Conservation (phyloP, 495 filamentous ascomycete genomes). For the Annulohypoxylon moriforme region DNA sequence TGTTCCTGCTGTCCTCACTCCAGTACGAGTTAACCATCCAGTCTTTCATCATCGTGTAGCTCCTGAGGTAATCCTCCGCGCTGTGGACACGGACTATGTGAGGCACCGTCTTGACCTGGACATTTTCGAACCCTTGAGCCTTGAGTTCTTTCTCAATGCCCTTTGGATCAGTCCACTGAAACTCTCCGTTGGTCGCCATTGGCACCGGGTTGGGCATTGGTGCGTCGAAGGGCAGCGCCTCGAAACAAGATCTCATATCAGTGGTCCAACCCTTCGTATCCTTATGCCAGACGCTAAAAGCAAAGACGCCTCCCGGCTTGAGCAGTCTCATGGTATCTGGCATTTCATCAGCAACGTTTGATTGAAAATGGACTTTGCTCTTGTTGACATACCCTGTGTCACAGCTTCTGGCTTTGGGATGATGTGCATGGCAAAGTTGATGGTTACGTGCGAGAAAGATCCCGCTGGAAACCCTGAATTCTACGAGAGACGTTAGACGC, state of each 20-base stretch:
- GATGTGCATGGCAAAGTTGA: slow-evolving; percentile 58
- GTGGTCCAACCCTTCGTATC: slow-evolving; percentile 42
- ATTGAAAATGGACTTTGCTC: no score
- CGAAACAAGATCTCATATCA: slow-evolving; percentile 50
- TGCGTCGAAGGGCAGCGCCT: slow-evolving; percentile 53
- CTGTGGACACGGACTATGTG: slow-evolving; percentile 45
- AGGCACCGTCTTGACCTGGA: slow-evolving; percentile 48
- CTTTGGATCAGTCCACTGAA: slow-evolving; percentile 51
- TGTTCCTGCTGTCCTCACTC: slow-evolving; percentile 53
- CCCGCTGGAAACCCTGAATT: slow-evolving; percentile 44
- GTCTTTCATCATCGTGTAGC: slow-evolving; percentile 52
- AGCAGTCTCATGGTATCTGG: slow-evolving; percentile 54
- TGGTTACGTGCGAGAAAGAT: slow-evolving; percentile 54
- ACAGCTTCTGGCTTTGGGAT: slow-evolving; percentile 55
- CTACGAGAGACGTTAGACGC: slow-evolving; percentile 36
- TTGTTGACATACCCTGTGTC: slow-evolving; percentile 48
- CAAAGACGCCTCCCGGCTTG: slow-evolving; percentile 53
- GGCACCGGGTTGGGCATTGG: slow-evolving; percentile 43
- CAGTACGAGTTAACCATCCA: slow-evolving; percentile 51
- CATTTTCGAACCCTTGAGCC: slow-evolving; percentile 47
- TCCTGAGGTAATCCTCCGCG: slow-evolving; percentile 46
- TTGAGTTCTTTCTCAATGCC: slow-evolving; percentile 51
- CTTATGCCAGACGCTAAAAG: slow-evolving; percentile 54
- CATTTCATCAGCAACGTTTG: slow-evolving; percentile 9
- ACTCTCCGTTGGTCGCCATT: slow-evolving; percentile 50